Evolutionary conservation across 768 basidiomycete genomes (phyloP), one percentile per base, ranked within the genome.

Genomic region (Suillus alpinus): DNA sequence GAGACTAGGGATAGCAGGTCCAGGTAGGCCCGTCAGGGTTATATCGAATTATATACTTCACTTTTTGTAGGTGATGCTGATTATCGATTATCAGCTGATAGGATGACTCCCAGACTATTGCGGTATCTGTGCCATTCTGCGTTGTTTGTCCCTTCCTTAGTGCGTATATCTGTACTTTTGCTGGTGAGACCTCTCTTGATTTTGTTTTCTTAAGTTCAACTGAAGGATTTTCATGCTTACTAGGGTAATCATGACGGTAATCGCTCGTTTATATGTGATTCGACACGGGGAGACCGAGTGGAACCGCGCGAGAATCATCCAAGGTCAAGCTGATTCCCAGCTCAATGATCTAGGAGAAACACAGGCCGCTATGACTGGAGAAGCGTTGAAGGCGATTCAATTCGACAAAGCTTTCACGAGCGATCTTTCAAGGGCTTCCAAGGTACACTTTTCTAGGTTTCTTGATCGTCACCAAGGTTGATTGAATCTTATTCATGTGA

Each of bases 261-360:
- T 50, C 18, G 29, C 49, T 32, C 78, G 78, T 59, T 66, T 92
- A 53, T 89, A 87, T 68, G 75, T 91, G 63, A 80, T 91, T 51
- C 85, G 91, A 44, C 91, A 93, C 66, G 91, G 89, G 29, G 89
- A 93, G 77, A 93, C 91, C 23, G 80, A 84, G 39, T 85, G 82
- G 68, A 92, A 92, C 71, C 75, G 78, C 56, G 72, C 75, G 6
- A 76, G 78, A 32, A 83, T 89, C 58, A 82, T 91, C 56, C 91
- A 94, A 77, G 92, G 92, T 39, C 92, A 94, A 12, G 67, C 84
- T 59, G 88, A 94, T 73, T 86, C 86, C 7, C 63, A 72, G 44
- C 78, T 94, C 67, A 92, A 92, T 65, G 81, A 78, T n/a, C 73
- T 71, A 4, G 92, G 92, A 13, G 58, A 79, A 51, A 74, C 75